Evolutionary conservation across 2,329 filamentous ascomycete species (phyloP).

Genomic region (Lachnellula suecica): DNA sequence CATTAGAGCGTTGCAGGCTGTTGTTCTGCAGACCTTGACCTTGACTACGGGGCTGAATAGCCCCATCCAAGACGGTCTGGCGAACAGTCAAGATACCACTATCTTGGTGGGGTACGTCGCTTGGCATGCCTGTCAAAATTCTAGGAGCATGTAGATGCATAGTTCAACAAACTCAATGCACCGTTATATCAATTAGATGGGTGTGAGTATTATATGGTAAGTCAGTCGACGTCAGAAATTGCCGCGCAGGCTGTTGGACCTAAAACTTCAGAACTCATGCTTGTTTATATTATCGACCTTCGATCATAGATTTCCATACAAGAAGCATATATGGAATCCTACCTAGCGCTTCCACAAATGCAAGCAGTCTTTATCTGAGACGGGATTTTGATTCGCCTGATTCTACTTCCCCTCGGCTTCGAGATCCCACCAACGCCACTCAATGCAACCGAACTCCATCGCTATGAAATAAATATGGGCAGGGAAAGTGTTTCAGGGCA

Average conservation of each 20-base stretch:
- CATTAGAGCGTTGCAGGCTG: too few species aligned
- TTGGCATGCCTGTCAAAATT: too few species aligned
- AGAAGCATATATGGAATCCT: too few species aligned
- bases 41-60: neutral
- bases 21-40: neutral
- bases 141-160: too few species aligned
- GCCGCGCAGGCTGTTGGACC: neutral
- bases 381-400: neutral
- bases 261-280: neutral
- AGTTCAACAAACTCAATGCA: too few species aligned
- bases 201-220: too few species aligned
- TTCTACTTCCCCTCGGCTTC: neutral
- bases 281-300: neutral
- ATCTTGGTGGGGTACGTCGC: neutral
- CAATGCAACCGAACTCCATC: slow-evolving; percentile 1
- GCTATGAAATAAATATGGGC: neutral
- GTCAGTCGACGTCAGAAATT: neutral
- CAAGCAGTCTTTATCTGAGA: too few species aligned
- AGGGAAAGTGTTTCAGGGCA: slow-evolving; percentile 18
- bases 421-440: neutral
- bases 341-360: too few species aligned
- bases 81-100: neutral
- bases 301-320: neutral
- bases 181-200: too few species aligned
- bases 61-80: neutral